Percentiles rank a stretch among this genome's conserved stretches.
Conservation (phyloP, 352 stramenopile genomes). For the Phytophthora meadii region DNA sequence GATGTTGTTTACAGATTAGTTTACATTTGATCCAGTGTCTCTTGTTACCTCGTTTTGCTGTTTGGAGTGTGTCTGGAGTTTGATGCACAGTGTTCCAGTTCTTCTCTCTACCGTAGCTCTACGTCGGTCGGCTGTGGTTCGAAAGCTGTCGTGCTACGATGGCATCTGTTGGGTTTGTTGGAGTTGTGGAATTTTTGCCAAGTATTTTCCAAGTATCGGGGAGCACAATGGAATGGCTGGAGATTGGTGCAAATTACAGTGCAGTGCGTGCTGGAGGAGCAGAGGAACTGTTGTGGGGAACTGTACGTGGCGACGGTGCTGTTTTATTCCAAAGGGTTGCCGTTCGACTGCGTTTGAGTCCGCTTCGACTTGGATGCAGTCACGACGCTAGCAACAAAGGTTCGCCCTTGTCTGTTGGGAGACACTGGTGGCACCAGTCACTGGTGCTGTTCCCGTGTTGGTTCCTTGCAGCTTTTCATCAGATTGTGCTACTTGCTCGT, state of each 20-base stretch:
- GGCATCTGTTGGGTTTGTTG: slow-evolving; percentile 5
- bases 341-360: slow-evolving; percentile 35
- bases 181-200: slow-evolving; percentile 14
- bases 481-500: slow-evolving; percentile 18
- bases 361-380: slow-evolving; percentile 33
- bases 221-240: slow-evolving; percentile 25
- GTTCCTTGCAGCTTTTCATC: slow-evolving; percentile 15
- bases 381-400: slow-evolving; percentile 73
- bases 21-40: slow-evolving; percentile 13
- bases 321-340: slow-evolving; percentile 36
- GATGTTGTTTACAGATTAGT: slow-evolving; percentile 16
- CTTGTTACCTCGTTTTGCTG: slow-evolving; percentile 30
- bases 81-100: slow-evolving; percentile 14
- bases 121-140: slow-evolving; percentile 10
- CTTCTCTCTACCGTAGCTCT: slow-evolving; percentile 24
- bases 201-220: slow-evolving; percentile 23
- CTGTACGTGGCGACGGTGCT: slow-evolving; percentile 9
- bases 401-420: slow-evolving; percentile 62
- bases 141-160: slow-evolving; percentile 3
- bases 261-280: slow-evolving; percentile 31
- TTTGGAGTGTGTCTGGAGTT: slow-evolving; percentile 20
- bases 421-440: too few species aligned
- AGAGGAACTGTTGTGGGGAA: slow-evolving; percentile 5
- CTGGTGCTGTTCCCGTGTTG: slow-evolving; percentile 9
- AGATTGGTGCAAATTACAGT: slow-evolving; percentile 18